Percentiles rank a stretch among this genome's conserved stretches.
Evolutionary conservation across 495 filamentous ascomycete genomes (phyloP).

Genomic region (Lasiosphaeris hirsuta): DNA sequence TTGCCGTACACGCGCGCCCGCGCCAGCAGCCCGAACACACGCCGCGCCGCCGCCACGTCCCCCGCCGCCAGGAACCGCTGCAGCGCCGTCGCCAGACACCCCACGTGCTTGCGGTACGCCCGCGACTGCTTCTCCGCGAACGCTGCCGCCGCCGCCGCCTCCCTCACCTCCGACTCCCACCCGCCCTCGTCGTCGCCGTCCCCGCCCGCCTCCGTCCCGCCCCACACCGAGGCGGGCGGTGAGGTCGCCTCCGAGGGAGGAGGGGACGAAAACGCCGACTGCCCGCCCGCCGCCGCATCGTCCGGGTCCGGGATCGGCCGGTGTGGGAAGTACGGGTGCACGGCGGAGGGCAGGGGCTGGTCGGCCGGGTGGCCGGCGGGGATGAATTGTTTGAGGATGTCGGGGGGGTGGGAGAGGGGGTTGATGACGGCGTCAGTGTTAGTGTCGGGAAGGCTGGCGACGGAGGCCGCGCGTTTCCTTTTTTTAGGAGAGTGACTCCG

Average conservation of each 20-base stretch:
- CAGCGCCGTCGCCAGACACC: constrained; percentile 30
- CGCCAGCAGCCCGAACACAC: constrained; percentile 39
- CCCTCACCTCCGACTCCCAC: neutral
- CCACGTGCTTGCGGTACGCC: constrained; percentile 26
- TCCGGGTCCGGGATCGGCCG: constrained; percentile 24
- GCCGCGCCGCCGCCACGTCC: constrained; percentile 35
- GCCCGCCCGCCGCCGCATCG: neutral
- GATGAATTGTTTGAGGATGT: constrained; percentile 38
- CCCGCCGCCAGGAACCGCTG: constrained; percentile 38
- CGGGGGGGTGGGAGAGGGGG: constrained; percentile 42
- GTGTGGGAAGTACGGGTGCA: constrained; percentile 42
- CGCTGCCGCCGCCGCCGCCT: neutral
- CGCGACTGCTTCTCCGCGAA: constrained; percentile 4
- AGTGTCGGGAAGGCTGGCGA: constrained; percentile 3
- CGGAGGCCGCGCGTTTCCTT: constrained; percentile 21
- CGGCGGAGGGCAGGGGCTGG: constrained; percentile 34
- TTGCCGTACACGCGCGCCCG: constrained; percentile 25
- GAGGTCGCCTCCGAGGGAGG: neutral
- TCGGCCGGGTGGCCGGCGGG: constrained; percentile 35
- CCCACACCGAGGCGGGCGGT: too few species aligned
- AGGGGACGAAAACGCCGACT: neutral
- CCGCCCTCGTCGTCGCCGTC: constrained; percentile 6
- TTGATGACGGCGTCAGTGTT: constrained; percentile 39
- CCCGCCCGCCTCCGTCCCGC: neutral
- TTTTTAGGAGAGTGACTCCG: too few species aligned